These are phyloP conservation scores for Picea mariana DNA, from an alignment of 83 land plant genomes.

Conservation along the genomic window DNA sequence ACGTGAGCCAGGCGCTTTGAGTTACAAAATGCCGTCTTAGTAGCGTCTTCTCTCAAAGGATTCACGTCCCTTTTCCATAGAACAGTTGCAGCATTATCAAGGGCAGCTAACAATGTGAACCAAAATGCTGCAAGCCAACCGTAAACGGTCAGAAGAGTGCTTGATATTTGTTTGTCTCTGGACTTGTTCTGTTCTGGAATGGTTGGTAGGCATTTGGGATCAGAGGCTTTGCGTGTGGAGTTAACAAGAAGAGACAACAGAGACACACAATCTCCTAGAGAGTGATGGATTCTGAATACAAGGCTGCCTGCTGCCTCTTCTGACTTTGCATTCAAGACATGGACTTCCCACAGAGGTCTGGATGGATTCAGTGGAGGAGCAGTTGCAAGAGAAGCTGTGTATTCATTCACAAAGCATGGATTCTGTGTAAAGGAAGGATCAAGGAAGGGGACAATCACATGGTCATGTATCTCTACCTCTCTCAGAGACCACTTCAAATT, in stretches of 20 bases:
- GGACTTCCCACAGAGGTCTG: too few relatives aligned
- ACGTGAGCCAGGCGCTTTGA: neutral
- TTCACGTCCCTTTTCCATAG: constrained; percentile 45
- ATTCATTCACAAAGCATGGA: constrained; percentile 36
- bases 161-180: too few relatives aligned
- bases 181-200: constrained; percentile 15
- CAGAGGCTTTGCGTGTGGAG: constrained; percentile 31
- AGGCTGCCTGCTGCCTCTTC: too few relatives aligned
- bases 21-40: constrained; percentile 12
- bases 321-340: too few relatives aligned
- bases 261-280: constrained; percentile 73
- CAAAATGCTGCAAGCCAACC: constrained; percentile 19
- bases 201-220: constrained; percentile 45
- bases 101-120: constrained; percentile 34
- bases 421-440: neutral
- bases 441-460: constrained; percentile 32
- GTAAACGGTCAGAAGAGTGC: neutral
- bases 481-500: constrained; percentile 34
- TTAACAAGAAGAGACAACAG: constrained; percentile 67
- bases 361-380: constrained; percentile 26
- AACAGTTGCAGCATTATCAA: constrained; percentile 25
- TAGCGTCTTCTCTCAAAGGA: neutral
- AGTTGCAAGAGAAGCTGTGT: constrained; percentile 27
- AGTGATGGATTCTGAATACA: neutral
- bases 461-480: constrained; percentile 39